phyloP scores from a whole-genome alignment of 2,329 filamentous ascomycete species.

The Tolypocladium inflatum region DNA sequence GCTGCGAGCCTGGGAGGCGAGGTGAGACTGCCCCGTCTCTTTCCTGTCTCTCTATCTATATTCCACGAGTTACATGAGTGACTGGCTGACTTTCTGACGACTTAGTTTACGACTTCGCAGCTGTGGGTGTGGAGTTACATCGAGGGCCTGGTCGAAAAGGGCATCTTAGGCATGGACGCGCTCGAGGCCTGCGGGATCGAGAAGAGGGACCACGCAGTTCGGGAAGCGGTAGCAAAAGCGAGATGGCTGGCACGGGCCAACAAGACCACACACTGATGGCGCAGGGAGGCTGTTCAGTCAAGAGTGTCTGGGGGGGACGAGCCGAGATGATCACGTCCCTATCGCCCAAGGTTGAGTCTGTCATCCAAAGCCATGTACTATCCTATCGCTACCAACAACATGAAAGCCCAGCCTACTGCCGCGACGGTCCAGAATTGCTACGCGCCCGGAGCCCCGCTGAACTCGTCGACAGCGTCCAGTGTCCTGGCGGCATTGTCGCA shows the following conservation, averaged over 20 bases:
- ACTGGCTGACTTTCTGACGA: background rate
- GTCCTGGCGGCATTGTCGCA: constrained; percentile 4
- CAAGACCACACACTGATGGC: background rate
- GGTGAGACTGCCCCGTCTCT: background rate
- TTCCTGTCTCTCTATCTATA: background rate
- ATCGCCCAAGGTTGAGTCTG: background rate
- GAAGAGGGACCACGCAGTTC: background rate
- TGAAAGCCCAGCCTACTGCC: background rate
- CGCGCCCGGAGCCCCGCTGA: background rate
- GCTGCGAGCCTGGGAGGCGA: background rate
- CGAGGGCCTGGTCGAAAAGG: background rate
- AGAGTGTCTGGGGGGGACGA: background rate
- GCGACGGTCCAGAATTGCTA: background rate
- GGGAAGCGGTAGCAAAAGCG: background rate
- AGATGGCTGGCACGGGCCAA: background rate
- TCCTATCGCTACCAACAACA: background rate
- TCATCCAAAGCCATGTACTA: background rate
- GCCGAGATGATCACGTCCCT: background rate
- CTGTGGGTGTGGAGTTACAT: background rate
- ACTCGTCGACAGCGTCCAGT: rapidly evolving
- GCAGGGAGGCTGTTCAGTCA: background rate
- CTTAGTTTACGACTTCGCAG: background rate
- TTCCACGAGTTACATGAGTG: background rate
- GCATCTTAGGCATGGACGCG: background rate
- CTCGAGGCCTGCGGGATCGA: background rate